Percentiles rank a stretch among this genome's conserved stretches.
Conservation (phyloP, 140 eudicot species). For the Ambrosia hybrid region DNA sequence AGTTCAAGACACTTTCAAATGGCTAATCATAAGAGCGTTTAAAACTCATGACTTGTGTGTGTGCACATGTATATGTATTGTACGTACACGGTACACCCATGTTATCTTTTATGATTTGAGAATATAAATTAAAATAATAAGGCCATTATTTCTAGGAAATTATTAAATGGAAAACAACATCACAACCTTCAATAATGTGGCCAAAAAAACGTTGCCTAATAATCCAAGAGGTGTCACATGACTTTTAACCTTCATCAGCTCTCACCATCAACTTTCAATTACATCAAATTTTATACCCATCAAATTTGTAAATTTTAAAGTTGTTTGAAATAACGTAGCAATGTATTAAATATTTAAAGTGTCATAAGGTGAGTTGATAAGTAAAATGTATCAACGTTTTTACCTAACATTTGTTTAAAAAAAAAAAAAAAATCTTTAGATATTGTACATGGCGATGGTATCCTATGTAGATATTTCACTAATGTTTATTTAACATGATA, state of each 20-base stretch:
- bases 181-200: conserved; percentile 15
- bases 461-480: too few relatives aligned
- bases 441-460: too few relatives aligned
- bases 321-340: not conserved
- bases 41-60: not conserved
- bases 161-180: conserved; percentile 38
- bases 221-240: conserved; percentile 45
- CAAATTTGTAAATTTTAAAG: not conserved
- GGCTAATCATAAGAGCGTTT: not conserved
- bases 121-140: not conserved
- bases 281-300: conserved; percentile 4
- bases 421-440: too few relatives aligned
- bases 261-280: conserved; percentile 26
- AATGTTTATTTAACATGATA: too few relatives aligned
- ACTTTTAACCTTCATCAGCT: conserved; percentile 19
- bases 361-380: too few relatives aligned
- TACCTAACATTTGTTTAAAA: too few relatives aligned
- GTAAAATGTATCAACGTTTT: too few relatives aligned
- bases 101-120: conserved; percentile 9
- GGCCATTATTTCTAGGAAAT: conserved; percentile 8
- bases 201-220: conserved; percentile 34
- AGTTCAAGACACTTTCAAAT: not conserved
- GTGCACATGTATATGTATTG: conserved; percentile 16
- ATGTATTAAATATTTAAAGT: not conserved
- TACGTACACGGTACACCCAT: conserved; percentile 17